Conservation (phyloP, 2,329 filamentous ascomycete species). For the Fusarium torulosum region DNA sequence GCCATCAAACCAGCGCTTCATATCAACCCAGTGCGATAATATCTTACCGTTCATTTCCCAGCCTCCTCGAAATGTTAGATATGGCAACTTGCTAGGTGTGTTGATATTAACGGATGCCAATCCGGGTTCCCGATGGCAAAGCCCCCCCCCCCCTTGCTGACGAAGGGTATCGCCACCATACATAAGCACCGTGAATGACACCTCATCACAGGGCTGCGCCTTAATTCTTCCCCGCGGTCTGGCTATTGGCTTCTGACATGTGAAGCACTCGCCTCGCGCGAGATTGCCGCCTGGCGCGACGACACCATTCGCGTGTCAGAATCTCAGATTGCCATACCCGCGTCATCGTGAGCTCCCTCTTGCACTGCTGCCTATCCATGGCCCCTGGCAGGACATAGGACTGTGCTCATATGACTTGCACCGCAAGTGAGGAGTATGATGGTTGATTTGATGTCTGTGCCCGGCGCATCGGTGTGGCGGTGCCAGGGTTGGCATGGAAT, state of each 20-base stretch:
- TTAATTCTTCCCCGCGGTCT: constrained; percentile 4
- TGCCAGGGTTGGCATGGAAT: constrained; percentile 13
- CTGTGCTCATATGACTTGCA: constrained; percentile 15
- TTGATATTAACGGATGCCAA: constrained; percentile 28
- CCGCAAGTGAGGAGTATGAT: not conserved
- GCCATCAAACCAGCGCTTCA: not conserved
- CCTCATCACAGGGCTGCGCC: constrained; percentile 22
- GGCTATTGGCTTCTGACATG: constrained; percentile 22
- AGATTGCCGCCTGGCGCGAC: constrained; percentile 15
- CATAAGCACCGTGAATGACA: constrained; percentile 30
- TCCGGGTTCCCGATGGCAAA: constrained; percentile 29
- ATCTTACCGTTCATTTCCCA: not conserved
- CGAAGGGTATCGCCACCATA: constrained; percentile 14
- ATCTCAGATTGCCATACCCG: constrained; percentile 8
- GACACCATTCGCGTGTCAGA: constrained; percentile 11
- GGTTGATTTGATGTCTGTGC: constrained; percentile 20
- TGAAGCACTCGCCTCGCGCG: constrained; percentile 4
- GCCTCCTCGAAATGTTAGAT: not conserved
- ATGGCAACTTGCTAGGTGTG: constrained; percentile 22
- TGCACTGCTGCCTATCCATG: constrained; percentile 41
- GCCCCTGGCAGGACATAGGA: constrained; percentile 8
- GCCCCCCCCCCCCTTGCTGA: constrained; percentile 19
- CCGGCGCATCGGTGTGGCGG: constrained; percentile 39
- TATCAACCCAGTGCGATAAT: constrained; percentile 30
- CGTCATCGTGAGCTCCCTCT: constrained; percentile 22